These are phyloP conservation scores for Breviolum minutum DNA, from an alignment of 73 alveolate genomes.

Conservation along the genomic window DNA sequence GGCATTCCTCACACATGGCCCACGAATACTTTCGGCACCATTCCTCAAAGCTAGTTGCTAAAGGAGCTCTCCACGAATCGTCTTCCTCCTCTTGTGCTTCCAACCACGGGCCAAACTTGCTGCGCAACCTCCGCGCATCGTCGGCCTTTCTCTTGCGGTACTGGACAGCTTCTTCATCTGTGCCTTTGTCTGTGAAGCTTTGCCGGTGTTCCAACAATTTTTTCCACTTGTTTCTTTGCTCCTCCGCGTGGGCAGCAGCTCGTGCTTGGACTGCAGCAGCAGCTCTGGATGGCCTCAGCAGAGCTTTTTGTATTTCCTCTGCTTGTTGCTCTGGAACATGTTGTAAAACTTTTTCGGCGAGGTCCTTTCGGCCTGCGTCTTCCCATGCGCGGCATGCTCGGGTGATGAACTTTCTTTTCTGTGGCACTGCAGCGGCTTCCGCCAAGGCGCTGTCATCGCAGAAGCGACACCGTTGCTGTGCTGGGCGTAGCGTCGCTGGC, in stretches of 20 bases:
- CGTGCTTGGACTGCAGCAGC: background rate
- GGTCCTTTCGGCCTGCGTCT: background rate
- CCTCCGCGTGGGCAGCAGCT: background rate
- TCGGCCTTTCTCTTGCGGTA: too few relatives aligned
- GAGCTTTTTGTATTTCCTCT: background rate
- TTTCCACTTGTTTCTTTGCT: background rate
- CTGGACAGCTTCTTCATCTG: background rate
- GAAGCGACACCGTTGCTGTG: too few relatives aligned
- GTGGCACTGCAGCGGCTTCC: too few relatives aligned
- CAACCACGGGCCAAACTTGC: constrained; percentile 17
- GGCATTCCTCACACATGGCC: constrained; percentile 16
- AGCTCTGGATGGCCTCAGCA: constrained; percentile 19
- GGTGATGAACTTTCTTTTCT: too few relatives aligned
- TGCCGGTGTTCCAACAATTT: background rate
- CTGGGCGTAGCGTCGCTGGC: too few relatives aligned
- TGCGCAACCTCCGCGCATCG: background rate
- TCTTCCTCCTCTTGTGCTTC: too few relatives aligned
- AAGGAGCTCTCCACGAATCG: background rate
- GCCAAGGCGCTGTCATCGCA: too few relatives aligned
- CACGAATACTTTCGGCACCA: background rate
- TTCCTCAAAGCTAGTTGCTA: background rate
- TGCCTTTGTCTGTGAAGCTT: too few relatives aligned
- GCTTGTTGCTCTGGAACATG: background rate
- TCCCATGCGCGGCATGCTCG: background rate
- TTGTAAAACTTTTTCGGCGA: background rate